Conservation (phyloP, 1,284 basidiomycete species). For the Phellopilus nigrolimitatus region DNA sequence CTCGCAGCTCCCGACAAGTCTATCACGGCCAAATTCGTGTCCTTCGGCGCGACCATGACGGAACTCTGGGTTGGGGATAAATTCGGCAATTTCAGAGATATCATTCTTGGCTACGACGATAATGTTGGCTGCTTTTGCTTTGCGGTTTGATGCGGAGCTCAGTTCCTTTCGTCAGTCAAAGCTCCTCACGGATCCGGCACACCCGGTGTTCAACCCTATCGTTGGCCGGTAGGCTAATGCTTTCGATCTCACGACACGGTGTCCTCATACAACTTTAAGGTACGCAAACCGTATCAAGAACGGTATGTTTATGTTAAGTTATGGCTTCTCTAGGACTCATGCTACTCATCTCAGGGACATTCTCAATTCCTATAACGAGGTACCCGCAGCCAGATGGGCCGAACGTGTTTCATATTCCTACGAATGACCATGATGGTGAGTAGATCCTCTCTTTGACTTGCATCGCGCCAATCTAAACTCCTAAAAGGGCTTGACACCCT, state of each 20-base stretch:
- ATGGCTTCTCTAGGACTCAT: no score
- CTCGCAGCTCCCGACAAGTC: constrained; percentile 23
- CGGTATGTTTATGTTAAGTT: no score
- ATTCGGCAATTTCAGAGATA: constrained; percentile 9
- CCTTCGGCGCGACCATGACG: constrained; percentile 20
- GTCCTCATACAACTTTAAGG: no score
- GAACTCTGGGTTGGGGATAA: constrained; percentile 23
- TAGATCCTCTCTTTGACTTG: not conserved
- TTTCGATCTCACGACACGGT: not conserved
- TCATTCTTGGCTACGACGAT: constrained; percentile 18
- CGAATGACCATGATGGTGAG: constrained; percentile 34
- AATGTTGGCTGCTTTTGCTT: not conserved
- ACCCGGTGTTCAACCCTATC: constrained; percentile 13
- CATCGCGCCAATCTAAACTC: not conserved
- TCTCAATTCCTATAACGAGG: constrained; percentile 51
- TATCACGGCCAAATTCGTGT: constrained; percentile 22
- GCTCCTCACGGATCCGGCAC: constrained; percentile 3
- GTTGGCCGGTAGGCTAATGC: constrained; percentile 7
- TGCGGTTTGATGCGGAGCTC: not conserved
- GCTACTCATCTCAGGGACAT: no score
- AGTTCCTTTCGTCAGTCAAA: not conserved
- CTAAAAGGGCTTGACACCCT: constrained; percentile 38
- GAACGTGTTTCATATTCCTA: constrained; percentile 45
- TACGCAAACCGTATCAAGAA: constrained; percentile 24
- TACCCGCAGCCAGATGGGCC: constrained; percentile 40